phyloP scores from a whole-genome alignment of 345 rosid species.

The Gossypium australe region DNA sequence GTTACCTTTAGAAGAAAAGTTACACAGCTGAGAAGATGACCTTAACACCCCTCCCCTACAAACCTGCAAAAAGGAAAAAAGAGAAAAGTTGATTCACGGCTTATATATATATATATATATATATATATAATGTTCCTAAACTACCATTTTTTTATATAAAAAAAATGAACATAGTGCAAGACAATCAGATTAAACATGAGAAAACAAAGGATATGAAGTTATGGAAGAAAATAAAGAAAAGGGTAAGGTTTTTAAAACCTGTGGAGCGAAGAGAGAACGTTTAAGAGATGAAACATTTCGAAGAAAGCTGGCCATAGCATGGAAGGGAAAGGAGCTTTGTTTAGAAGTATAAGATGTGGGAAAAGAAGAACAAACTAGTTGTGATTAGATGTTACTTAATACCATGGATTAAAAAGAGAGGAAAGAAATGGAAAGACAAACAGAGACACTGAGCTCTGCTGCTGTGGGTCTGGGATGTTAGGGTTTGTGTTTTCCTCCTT shows the following conservation, averaged over 20 bases:
- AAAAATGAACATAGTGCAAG: background rate
- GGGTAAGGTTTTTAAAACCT: constrained; percentile 29
- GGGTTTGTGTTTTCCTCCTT: constrained; percentile 36
- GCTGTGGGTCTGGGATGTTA: background rate
- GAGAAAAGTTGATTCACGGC: background rate
- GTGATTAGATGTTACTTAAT: constrained; percentile 4
- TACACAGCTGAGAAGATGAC: constrained; percentile 42
- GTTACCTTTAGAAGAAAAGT: constrained; percentile 64
- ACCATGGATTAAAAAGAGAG: background rate
- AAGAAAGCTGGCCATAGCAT: constrained; percentile 57
- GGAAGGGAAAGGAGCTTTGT: background rate
- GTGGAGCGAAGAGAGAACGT: constrained; percentile 33
- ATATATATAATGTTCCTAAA: background rate
- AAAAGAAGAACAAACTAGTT: background rate
- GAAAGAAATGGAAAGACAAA: background rate
- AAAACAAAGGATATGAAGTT: background rate
- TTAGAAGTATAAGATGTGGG: background rate
- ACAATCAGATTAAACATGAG: background rate
- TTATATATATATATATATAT: background rate
- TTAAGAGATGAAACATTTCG: constrained; percentile 43
- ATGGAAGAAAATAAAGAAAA: background rate
- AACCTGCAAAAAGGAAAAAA: constrained; percentile 34
- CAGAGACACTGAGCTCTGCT: background rate
- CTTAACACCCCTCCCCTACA: constrained; percentile 36
- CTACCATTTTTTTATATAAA: background rate